Evolutionary conservation across 2,329 filamentous ascomycete genomes (phyloP), one percentile per base, ranked within the genome.

Genomic region (Tympanopsis confertula): DNA sequence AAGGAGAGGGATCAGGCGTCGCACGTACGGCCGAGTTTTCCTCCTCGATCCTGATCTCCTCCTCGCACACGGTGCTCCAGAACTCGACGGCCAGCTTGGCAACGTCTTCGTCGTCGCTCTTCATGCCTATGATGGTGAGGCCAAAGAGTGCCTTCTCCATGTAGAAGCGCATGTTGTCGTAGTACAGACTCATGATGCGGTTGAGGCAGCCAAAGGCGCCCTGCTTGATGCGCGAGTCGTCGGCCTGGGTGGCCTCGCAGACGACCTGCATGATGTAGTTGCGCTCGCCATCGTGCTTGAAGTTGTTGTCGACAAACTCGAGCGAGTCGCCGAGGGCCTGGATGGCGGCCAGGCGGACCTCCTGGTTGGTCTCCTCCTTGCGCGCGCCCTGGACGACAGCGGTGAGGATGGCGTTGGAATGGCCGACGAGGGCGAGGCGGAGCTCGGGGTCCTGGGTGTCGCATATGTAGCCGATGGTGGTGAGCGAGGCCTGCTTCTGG

Each of bases 221-320:
- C 58, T 94, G 87, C 63, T 96, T 88, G 60, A 98, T 94, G 55
- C 87, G 78, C 41, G 74, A 76, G 61, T 98, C 91, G 1, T 83
- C 72, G 49, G 89, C 87, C 66, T 98, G 91, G 39, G 91, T 98
- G 50, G 91, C 91, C 69, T 98, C 91, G 65, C 91, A 98, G 53
- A 98, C 86, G 47, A 98, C 91, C 68, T 98, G 91, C 91, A 98
- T 98, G 56, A 98, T 98, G 69, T 96, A 98, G 68, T 98, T 98
- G 49, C 91, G 82, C 71, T 98, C 91, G 52, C 89, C 91, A 63
- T 98, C 91, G 53, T 96, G 91, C 64, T 95, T 93, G 63, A 98
- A 98, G 68, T 98, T 98, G 65, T 86, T 93, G 47, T 87, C 79
- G 41, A 98, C 89, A 54, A 98, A 98, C 62, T 98, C 91, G 42